Evolutionary conservation across 2,329 filamentous ascomycete genomes (phyloP).

Genomic region (Pseudogymnoascus sp.): DNA sequence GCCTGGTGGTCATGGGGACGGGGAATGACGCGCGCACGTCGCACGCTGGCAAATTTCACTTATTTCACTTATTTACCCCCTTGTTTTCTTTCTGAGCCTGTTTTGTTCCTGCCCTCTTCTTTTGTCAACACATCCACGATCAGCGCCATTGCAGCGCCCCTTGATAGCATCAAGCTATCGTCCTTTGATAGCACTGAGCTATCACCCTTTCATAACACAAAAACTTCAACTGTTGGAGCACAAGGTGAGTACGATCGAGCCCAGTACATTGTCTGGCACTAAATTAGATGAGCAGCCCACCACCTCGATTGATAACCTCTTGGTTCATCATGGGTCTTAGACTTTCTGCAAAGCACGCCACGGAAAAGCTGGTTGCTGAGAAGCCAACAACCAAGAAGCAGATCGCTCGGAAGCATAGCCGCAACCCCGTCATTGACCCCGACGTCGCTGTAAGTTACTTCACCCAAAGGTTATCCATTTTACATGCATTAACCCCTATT

Average conservation of each 20-base stretch:
- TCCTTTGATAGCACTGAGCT: not conserved
- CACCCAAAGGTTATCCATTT: not conserved
- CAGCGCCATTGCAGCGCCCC: not conserved
- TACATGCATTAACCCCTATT: not conserved
- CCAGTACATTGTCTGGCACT: not conserved
- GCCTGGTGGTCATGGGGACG: slow-evolving; percentile 2
- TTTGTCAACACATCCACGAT: not conserved
- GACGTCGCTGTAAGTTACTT: not conserved
- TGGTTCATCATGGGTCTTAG: not conserved
- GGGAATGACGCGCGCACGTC: slow-evolving; percentile 4
- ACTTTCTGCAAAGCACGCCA: not conserved
- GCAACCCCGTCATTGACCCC: not conserved
- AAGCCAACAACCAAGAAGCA: no score
- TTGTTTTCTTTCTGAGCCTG: not conserved
- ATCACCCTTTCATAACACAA: not conserved
- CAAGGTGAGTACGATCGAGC: not conserved
- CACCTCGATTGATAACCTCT: not conserved
- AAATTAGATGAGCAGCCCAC: not conserved
- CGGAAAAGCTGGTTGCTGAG: no score
- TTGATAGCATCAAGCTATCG: not conserved
- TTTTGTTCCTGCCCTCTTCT: not conserved
- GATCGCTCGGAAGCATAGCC: no score
- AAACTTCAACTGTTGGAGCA: not conserved
- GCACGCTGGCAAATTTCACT: slow-evolving; percentile 3
- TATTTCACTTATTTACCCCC: slow-evolving; percentile 4